A percentile compares a stretch with the other conserved stretches of the same genome.
phyloP scores from a whole-genome alignment of 1,139 yeast genomes.

The Suhomyces atakaporum region DNA sequence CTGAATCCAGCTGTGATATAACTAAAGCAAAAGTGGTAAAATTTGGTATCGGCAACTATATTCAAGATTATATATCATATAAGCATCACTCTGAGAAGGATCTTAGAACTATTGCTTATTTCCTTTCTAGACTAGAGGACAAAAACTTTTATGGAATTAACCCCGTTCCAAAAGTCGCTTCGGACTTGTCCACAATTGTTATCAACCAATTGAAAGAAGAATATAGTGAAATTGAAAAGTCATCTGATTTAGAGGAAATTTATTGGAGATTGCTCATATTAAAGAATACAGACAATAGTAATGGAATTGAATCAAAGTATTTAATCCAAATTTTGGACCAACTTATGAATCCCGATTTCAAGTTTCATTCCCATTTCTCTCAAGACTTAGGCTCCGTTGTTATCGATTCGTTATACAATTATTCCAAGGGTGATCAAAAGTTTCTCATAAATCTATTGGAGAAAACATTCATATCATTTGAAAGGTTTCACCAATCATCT shows the following conservation, averaged over 20 bases:
- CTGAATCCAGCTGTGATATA: slow-evolving; percentile 46
- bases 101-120: slow-evolving; percentile 42
- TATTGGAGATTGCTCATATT: slow-evolving; percentile 43
- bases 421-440: slow-evolving; percentile 8
- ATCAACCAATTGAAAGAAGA: slow-evolving; percentile 14
- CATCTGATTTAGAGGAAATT: slow-evolving; percentile 30
- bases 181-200: slow-evolving; percentile 14
- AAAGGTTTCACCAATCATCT: slow-evolving; percentile 22
- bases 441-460: slow-evolving; percentile 8
- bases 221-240: slow-evolving; percentile 13
- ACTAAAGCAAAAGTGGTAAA: slow-evolving; percentile 47
- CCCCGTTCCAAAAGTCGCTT: slow-evolving; percentile 18
- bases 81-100: slow-evolving; percentile 19
- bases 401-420: slow-evolving; percentile 17
- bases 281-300: slow-evolving; percentile 20
- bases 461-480: slow-evolving; percentile 16
- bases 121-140: slow-evolving; percentile 35
- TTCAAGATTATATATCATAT: slow-evolving; percentile 53
- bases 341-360: slow-evolving; percentile 14
- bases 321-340: slow-evolving; percentile 17
- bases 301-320: slow-evolving; percentile 13
- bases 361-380: slow-evolving; percentile 17
- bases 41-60: slow-evolving; percentile 45
- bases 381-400: slow-evolving; percentile 21
- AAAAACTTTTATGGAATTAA: slow-evolving; percentile 15